Evolutionary conservation across 805 yeast genomes (phyloP), one percentile per base, ranked within the genome.

Genomic region (Myxozyma sirexii): DNA sequence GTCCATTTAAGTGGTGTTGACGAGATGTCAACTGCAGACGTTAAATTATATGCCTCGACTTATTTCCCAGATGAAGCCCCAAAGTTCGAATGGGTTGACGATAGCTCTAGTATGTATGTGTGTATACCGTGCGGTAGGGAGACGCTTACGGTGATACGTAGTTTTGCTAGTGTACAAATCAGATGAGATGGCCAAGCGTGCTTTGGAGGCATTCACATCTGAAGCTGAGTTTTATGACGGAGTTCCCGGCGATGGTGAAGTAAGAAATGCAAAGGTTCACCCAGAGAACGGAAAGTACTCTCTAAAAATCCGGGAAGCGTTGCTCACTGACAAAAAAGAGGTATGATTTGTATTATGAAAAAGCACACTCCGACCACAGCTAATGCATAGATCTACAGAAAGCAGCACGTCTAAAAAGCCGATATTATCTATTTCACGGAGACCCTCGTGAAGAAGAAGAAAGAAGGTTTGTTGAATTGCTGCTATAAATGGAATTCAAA

Each of bases 371-470:
- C 19, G 15, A 29, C 5, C 12, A 6, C 15, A n/a, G 29, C 2
- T 13, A 4, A n/a, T 8, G n/a, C 23, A 47, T 49, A 24, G 39
- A n/a, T 17, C 13, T 43, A 21, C 41, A 62, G 66, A 78, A 78
- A 63, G 80, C 81, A 63, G 85, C 88, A 8, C 74, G 77, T 38
- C 79, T 75, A 21, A 80, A 79, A 58, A 84, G 88, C 13, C 71
- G 86, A 42, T 85, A 85, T 69, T 85, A 85, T 71, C 73, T 84
- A 57, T 69, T 84, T 5, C 84, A 85, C 65, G 89, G 89, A 1
- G 88, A 85, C 68, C 89, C 89, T 0, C 83, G 81, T 10, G 66
- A 66, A 55, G 61, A 42, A 6, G 63, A 33, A 13, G 56, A 46
- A 33, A 33, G 50, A 27, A 41, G 44, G 60, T 51, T 31, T 23